Conservation (phyloP, 345 rosid genomes). For the Dipteronia dyeriana region DNA sequence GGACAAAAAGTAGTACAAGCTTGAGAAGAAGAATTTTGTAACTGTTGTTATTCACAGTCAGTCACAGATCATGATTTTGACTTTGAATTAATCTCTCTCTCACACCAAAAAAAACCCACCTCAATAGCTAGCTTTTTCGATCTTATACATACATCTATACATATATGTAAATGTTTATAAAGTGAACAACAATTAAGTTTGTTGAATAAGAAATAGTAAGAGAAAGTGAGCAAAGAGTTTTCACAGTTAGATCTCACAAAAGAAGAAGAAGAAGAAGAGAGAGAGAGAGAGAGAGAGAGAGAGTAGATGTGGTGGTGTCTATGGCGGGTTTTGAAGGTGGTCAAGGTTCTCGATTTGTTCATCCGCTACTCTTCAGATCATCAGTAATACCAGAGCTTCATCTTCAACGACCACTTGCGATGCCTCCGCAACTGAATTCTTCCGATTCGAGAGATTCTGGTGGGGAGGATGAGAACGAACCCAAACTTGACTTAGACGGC, state of each 20-base stretch:
- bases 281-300: conserved; percentile 34
- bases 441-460: conserved; percentile 43
- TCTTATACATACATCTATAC: no score
- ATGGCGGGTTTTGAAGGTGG: conserved; percentile 51
- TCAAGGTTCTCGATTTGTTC: conserved; percentile 39
- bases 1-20: background rate
- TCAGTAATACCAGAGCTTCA: conserved; percentile 39
- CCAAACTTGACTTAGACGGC: conserved; percentile 8
- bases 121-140: no score
- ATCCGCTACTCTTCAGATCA: conserved; percentile 45
- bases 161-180: no score
- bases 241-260: background rate
- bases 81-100: background rate
- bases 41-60: background rate
- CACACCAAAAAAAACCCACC: no score
- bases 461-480: conserved; percentile 15
- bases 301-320: conserved; percentile 36
- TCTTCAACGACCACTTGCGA: conserved; percentile 35
- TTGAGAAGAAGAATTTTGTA: background rate
- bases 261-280: background rate
- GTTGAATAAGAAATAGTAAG: background rate
- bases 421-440: conserved; percentile 30
- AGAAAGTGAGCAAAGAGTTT: background rate
- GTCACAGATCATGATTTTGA: background rate
- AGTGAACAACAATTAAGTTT: no score